phyloP scores from a whole-genome alignment of 2,329 filamentous ascomycete species.

The Incumbomyces delicatus region DNA sequence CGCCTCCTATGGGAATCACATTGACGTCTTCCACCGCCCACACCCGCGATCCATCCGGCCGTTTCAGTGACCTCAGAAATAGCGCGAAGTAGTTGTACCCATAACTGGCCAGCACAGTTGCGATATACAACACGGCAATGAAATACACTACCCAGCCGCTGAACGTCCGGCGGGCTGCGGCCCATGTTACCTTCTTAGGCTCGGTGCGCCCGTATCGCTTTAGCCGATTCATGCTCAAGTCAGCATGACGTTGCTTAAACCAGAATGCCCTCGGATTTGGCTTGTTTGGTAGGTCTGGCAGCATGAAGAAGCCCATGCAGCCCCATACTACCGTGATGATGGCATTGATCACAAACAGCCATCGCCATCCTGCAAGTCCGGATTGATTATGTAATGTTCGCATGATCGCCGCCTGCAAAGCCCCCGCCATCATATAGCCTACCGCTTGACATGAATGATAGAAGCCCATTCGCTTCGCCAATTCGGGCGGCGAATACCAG shows the following conservation, averaged over 20 bases:
- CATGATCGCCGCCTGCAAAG: constrained; percentile 29
- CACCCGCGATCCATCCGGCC: constrained; percentile 31
- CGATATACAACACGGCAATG: constrained; percentile 36
- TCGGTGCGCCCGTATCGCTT: constrained; percentile 37
- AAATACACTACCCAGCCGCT: constrained; percentile 38
- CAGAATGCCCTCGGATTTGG: constrained; percentile 22
- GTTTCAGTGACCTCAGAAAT: constrained; percentile 30
- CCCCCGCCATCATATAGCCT: constrained; percentile 29
- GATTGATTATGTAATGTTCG: constrained; percentile 13
- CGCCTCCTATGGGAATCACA: constrained; percentile 40
- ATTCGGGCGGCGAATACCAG: constrained; percentile 34
- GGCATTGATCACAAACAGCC: constrained; percentile 30
- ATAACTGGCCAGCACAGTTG: constrained; percentile 38
- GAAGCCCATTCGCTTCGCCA: constrained; percentile 28
- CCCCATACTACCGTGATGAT: constrained; percentile 31
- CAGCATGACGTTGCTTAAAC: constrained; percentile 35
- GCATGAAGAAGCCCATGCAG: constrained; percentile 26
- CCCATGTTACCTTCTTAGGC: constrained; percentile 37
- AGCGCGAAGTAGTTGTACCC: constrained; percentile 34
- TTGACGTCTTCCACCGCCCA: constrained; percentile 40
- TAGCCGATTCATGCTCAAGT: constrained; percentile 36
- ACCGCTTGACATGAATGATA: constrained; percentile 28
- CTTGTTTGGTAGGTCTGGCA: constrained; percentile 30
- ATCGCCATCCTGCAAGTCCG: constrained; percentile 23
- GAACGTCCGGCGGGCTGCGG: constrained; percentile 33